Evolutionary conservation across 208 protist genomes (phyloP).

Genomic region (Crithidia thermophila): DNA sequence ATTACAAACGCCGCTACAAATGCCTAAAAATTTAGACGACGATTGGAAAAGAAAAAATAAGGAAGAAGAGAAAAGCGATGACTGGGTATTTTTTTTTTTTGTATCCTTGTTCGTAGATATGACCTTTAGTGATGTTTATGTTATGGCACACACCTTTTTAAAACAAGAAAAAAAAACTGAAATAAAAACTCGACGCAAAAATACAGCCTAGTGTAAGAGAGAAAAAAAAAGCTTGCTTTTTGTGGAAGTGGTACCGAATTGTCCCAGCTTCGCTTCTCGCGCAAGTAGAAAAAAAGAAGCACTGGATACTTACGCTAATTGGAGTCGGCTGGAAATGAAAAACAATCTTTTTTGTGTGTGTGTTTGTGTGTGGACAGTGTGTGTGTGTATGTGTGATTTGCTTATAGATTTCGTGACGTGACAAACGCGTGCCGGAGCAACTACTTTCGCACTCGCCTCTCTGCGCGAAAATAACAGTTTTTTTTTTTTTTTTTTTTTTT

Average conservation of each 20-base stretch:
- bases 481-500: slow-evolving; percentile 5
- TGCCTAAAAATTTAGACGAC: background rate
- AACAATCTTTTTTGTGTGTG: background rate
- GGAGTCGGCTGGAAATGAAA: too few species aligned
- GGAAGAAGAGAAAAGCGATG: slow-evolving; percentile 7
- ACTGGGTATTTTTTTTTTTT: too few species aligned
- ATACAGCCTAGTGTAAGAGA: background rate
- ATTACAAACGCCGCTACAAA: background rate
- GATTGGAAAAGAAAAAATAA: background rate
- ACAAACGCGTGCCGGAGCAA: background rate
- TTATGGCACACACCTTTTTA: slow-evolving; percentile 1
- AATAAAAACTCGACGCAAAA: background rate
- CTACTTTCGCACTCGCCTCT: background rate
- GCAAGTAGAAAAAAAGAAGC: background rate
- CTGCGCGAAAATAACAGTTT: background rate
- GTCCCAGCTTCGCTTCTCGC: too few species aligned
- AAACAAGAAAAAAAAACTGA: slow-evolving; percentile 20
- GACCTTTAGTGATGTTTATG: background rate
- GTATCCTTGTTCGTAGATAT: background rate
- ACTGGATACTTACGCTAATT: too few species aligned
- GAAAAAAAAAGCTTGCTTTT: slow-evolving; percentile 15
- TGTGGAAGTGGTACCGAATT: too few species aligned
- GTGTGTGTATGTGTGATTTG: too few species aligned
- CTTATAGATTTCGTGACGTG: background rate
- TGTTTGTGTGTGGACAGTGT: too few species aligned